Evolutionary conservation across 805 yeast genomes (phyloP), one percentile per base, ranked within the genome.

Genomic region (Schizosaccharomyces octosporus): DNA sequence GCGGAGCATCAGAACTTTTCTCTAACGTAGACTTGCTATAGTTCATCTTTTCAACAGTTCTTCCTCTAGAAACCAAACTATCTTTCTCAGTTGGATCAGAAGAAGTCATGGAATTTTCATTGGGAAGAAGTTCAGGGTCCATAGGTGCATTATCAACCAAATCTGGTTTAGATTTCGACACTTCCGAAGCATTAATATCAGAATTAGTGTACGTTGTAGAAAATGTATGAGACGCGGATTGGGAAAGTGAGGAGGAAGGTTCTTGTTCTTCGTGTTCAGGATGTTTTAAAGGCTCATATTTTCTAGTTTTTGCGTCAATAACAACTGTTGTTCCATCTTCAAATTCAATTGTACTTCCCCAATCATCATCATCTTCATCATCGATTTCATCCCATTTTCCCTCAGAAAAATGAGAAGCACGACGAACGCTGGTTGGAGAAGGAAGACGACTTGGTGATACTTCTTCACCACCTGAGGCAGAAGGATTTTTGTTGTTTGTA

Each of bases 331-430:
- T 51, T 3, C 57, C 57, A 51, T 51, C 57, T 29, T 51, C 57
- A 24, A 51, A 51, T 13, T 51, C 57, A 6, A 51, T 51, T 51
- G 57, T 51, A 29, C 57, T 51, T 24, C 57, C 57, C 57, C 57
- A 51, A 17, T 51, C 57, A 29, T 51, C 57, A 51, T 51, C 57
- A 29, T 51, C 57, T 6, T 51, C 57, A 29, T 51, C 57, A 39
- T 51, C 57, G 27, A 51, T 51, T 51, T 51, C 57, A 51, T 51
- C 57, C 57, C 57, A 51, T 29, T 51, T 51, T 24, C 57, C 57
- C 27, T 51, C 57, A 17, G 57, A 51, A 7, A 51, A 21, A 39
- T 51, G 57, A 24, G 57, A 51, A 17, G 57, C 36, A 19, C 57
- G 57, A 29, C 57, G 57, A 9, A 29, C 31, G 3, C 36, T 51